phyloP scores from a whole-genome alignment of 345 rosid species.

The Moricandia arvensis region DNA sequence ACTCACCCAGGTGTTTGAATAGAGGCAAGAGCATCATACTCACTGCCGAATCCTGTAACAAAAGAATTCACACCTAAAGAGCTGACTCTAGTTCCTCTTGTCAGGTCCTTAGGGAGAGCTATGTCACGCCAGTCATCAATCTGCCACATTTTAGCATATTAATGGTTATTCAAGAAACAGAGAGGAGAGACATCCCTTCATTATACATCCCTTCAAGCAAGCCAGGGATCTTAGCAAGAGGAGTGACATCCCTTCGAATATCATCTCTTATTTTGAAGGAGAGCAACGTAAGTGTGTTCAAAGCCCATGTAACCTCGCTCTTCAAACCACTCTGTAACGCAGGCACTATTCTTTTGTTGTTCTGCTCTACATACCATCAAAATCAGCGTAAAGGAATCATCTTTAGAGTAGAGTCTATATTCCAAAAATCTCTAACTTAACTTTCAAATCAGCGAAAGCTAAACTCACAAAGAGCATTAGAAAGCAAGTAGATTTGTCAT shows the following conservation, averaged over 20 bases:
- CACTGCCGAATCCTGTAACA: slow-evolving; percentile 80
- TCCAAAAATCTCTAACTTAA: background rate
- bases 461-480: background rate
- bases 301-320: slow-evolving; percentile 94
- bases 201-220: too few species aligned
- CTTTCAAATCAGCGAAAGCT: slow-evolving; percentile 1
- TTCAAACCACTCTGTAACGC: slow-evolving; percentile 96
- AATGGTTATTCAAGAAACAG: background rate
- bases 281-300: slow-evolving; percentile 85
- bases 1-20: slow-evolving; percentile 54
- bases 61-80: slow-evolving; percentile 63
- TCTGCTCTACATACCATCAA: slow-evolving; percentile 56
- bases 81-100: slow-evolving; percentile 57
- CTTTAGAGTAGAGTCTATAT: background rate
- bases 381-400: background rate
- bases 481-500: too few species aligned
- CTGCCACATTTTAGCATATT: slow-evolving; percentile 40
- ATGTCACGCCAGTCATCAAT: slow-evolving; percentile 97
- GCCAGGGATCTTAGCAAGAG: slow-evolving; percentile 92
- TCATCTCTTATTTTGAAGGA: slow-evolving; percentile 95
- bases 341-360: slow-evolving; percentile 80
- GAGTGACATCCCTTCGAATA: slow-evolving; percentile 70
- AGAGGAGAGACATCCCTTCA: too few species aligned
- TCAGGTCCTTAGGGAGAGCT: slow-evolving; percentile 64
- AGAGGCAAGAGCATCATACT: slow-evolving; percentile 58